Base-by-base conservation (phyloP, 148 eudicot species). In the Spergularia bocconei region DNA sequence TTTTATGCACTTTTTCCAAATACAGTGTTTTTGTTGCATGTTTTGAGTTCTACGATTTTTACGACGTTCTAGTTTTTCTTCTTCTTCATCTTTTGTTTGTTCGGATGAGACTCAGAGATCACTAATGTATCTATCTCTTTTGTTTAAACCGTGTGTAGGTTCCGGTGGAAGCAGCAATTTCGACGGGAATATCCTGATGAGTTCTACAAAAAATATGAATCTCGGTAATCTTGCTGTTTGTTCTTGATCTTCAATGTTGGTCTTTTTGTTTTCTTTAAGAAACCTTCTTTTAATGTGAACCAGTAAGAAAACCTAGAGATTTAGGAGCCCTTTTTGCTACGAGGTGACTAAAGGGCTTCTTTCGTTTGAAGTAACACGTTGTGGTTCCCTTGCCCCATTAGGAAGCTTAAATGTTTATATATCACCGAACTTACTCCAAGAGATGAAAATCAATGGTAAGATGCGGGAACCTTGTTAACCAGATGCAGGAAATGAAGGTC, bases 131-230 rank as follows among this genome's bases (percentile, higher is more conserved):
- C 19, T 38, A 4, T 63, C 67, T 72, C 53, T 44, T 76, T 15
- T 44, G 48, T 38, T 21, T 66, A 66, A 65, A 52, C 56, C 58
- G 36, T 68, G 62, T 76, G 69, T 80, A 95, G 99, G 86, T 90
- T 82, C 66, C 91, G 94, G 25, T 95, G 99, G 97, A 77, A 85
- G 57, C 97, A 90, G 67, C 99, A 92, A 73, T 95, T 84, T 83
- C 81, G 90, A 56, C 82, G 91, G 63, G 80, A 63, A 68, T 92
- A 89, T 76, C 96, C 97, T 4, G 99, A 92, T 53, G 87, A 87
- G 61, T 95, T 92, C 82, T 81, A 89, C 76, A 85, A 89, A 52
- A 92, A 92, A 79, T 78, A 93, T 4, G 97, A 95, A 33, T 72
- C 89, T 48, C 85, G 96, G 99, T 95, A 82, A 76, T 70, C 44